Base-by-base conservation (phyloP, 352 stramenopile species). In the Blastocystis sp. region DNA sequence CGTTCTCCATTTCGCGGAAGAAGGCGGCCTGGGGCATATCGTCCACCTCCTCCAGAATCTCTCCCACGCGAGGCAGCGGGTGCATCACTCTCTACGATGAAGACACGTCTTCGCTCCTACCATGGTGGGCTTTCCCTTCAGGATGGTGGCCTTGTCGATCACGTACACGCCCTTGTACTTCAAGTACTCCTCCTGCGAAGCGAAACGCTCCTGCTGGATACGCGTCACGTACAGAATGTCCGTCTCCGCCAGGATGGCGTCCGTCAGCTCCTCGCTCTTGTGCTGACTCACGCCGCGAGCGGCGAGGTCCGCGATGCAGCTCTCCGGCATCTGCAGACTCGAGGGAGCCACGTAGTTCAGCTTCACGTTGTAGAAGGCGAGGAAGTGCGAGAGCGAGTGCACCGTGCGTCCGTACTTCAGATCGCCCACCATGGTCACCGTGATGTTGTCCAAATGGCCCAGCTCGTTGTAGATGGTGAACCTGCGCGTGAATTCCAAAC, bases 161-260 rank as follows among this genome's bases (percentile, higher is more conserved):
- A 95, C 90, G 78, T 96, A 97, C 0, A 91, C 93, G 61, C 93
- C 93, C 91, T 98, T 98, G 41, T 98, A 95, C 39, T 92, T 92
- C 66, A 98, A 93, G 93, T 98, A 99, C 79, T 98, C 95, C 12
- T 95, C 96, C 61, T 94, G 91, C 59, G 91, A 96, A 66, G 95
- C 95, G 91, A 99, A 99, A 41, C 97, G 94, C 92, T 99, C 97
- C 93, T 96, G 98, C 91, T 99, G 97, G 62, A 99, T 94, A 66
- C 97, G 94, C 1, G 97, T 99, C 60, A 99, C 95, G 93, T 99
- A 99, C 29, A 99, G 93, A 80, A 99, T 96, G 92, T 99, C 95
- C 21, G 96, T 97, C 41, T 95, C 91, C 74, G 92, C 91, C 37
- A 98, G 92, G 19, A 98, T 96, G 1, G 93, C 93, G 51, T 95